Percentiles rank a stretch among this genome's conserved stretches.
Conservation (phyloP, 768 basidiomycete genomes). For the Russula sp. region DNA sequence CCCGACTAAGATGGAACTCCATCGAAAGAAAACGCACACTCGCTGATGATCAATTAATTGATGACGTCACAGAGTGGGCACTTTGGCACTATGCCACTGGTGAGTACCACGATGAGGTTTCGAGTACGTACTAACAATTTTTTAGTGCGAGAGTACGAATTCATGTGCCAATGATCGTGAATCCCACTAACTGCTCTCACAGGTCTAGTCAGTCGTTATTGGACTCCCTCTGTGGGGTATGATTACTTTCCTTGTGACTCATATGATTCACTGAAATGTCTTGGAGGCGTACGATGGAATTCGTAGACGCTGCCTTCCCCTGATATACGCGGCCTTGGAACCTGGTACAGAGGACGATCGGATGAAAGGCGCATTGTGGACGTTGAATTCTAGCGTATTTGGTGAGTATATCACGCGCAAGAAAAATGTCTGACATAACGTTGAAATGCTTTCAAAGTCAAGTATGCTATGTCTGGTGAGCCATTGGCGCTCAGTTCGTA, state of each 20-base stretch:
- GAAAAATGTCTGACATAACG: constrained; percentile 1
- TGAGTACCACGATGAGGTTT: constrained; percentile 28
- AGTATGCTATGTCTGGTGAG: constrained; percentile 44
- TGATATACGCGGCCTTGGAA: constrained; percentile 54
- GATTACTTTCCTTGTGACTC: constrained; percentile 22
- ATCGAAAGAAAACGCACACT: constrained; percentile 61
- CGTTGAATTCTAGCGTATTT: constrained; percentile 61
- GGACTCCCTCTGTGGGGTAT: constrained; percentile 47
- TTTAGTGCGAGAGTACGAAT: constrained; percentile 36
- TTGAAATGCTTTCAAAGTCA: constrained; percentile 34
- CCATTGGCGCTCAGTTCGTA: not conserved
- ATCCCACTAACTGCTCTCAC: constrained; percentile 16
- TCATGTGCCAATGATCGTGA: constrained; percentile 6
- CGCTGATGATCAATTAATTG: constrained; percentile 61
- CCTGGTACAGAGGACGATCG: constrained; percentile 79
- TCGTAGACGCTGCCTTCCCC: constrained; percentile 57
- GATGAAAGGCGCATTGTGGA: constrained; percentile 91
- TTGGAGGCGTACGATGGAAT: constrained; percentile 65
- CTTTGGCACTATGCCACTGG: constrained; percentile 69
- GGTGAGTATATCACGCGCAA: constrained; percentile 39
- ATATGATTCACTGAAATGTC: not conserved
- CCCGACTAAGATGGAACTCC: constrained; percentile 67
- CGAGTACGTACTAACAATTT: constrained; percentile 7
- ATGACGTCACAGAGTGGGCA: constrained; percentile 72
- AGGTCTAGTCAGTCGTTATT: constrained; percentile 43